Evolutionary conservation across 768 basidiomycete species (phyloP).

Genomic region (Tylopilus cervinicoccineus): DNA sequence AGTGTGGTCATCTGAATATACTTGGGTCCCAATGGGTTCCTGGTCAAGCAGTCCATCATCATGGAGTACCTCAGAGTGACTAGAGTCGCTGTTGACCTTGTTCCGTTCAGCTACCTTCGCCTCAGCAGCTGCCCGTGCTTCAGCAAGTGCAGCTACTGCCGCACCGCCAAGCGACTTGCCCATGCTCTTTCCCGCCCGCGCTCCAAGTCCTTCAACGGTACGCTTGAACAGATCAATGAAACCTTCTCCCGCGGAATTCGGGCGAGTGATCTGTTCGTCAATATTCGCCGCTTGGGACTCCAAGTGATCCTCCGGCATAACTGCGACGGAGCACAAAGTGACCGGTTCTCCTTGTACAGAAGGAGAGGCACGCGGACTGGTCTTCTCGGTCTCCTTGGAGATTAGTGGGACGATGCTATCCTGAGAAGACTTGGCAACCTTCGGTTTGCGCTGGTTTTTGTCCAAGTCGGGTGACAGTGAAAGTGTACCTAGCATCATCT

Average conservation of each 20-base stretch:
- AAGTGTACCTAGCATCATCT: slow-evolving; percentile 34
- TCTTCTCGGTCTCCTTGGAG: slow-evolving; percentile 8
- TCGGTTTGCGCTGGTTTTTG: slow-evolving; percentile 43
- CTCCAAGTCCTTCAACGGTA: slow-evolving; percentile 64
- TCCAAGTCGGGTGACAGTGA: slow-evolving; percentile 21
- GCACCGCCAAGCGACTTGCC: slow-evolving; percentile 61
- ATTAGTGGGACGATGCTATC: slow-evolving; percentile 30
- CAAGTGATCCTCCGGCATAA: not conserved
- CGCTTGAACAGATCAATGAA: slow-evolving; percentile 67
- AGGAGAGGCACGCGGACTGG: not conserved
- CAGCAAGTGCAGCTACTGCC: slow-evolving; percentile 53
- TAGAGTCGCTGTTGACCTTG: slow-evolving; percentile 37
- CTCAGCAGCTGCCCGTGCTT: slow-evolving; percentile 63
- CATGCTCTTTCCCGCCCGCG: slow-evolving; percentile 52
- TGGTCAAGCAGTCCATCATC: slow-evolving; percentile 9
- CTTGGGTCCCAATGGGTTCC: not conserved
- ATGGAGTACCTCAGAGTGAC: slow-evolving; percentile 25
- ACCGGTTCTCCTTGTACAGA: slow-evolving; percentile 2
- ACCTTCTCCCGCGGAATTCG: slow-evolving; percentile 33
- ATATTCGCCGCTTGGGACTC: slow-evolving; percentile 27
- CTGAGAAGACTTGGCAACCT: slow-evolving; percentile 45
- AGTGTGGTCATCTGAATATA: slow-evolving; percentile 1
- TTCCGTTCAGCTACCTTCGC: slow-evolving; percentile 65
- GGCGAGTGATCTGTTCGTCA: slow-evolving; percentile 7
- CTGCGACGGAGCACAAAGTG: not conserved